Evolutionary conservation across 2,329 filamentous ascomycete species (phyloP), one percentile per base, ranked within the genome.

Genomic region (Monosporascus ibericus): DNA sequence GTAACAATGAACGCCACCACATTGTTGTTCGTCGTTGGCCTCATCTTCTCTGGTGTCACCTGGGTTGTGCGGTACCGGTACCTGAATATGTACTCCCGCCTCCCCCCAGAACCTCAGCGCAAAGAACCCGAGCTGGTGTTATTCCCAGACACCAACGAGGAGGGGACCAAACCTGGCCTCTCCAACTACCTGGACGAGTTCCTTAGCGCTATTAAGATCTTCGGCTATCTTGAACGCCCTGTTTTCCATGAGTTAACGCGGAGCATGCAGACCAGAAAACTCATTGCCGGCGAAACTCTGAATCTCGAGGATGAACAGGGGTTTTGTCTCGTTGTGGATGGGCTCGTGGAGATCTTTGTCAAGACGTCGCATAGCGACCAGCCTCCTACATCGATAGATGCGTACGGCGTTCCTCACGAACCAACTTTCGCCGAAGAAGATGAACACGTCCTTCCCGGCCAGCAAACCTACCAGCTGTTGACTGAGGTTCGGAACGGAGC

Each of bases 1-100:
- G 90, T 99, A 65, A 99, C 94, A 11, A 95, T 99, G 92, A 97
- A 97, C 68, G 92, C 94, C 62, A 97, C 92, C 20, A 99, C 94
- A 18, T 72, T 99, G 85, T 95, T 95, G 69, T 73, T 97, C 60
- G 90, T 97, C 52, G 65, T 90, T 53, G 77, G 86, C 38, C 85
- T 82, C 51, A 73, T 95, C 53, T 84, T 90, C 48, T 95, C 90
- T n/a, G 90, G 86, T 2, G 78, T 90, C 58, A 95, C 87, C 68
- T 99, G 94, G 90, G 86, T 97, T 55, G 87, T 99, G 53, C 82
- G 95, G 51, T 99, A 99, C 70, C 87, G 94, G 55, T 95, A 95
- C 69, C 79, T 99, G 66, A 97, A 95, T 70, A 95, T 96, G 86
- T 99, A 99, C 74, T 87, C 92, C 50, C 86, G 92, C 57, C 78